A percentile compares a stretch with the other conserved stretches of the same genome.
phyloP scores from a whole-genome alignment of 805 yeast genomes.

The Millerago galiae region DNA sequence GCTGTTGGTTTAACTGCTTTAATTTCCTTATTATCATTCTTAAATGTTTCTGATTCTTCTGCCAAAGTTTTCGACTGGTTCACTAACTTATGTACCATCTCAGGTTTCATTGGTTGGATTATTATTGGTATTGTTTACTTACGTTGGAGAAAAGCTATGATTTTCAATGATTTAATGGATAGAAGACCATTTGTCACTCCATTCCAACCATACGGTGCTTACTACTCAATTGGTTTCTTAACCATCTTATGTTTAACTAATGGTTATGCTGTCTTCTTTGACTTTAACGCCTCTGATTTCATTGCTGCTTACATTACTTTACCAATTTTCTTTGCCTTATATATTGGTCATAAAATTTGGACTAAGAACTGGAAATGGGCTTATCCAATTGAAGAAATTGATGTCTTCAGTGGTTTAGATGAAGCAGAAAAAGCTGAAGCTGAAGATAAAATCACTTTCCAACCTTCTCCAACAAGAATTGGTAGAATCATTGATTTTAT shows the following conservation, averaged over 20 bases:
- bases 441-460: conserved; percentile 10
- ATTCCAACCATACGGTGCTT: conserved; percentile 53
- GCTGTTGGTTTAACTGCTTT: conserved; percentile 30
- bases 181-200: conserved; percentile 53
- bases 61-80: conserved; percentile 60
- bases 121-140: conserved; percentile 62
- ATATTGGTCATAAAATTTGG: conserved; percentile 51
- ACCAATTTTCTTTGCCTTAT: conserved; percentile 47
- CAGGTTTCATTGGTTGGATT: conserved; percentile 73
- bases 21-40: conserved; percentile 59
- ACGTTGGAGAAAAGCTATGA: conserved; percentile 61
- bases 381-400: conserved; percentile 51
- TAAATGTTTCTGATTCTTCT: conserved; percentile 56
- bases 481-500: conserved; percentile 19
- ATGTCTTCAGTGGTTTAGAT: conserved; percentile 53
- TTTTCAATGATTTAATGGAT: conserved; percentile 43
- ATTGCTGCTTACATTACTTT: conserved; percentile 68
- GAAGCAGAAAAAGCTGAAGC: conserved; percentile 41
- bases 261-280: conserved; percentile 61
- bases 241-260: conserved; percentile 53
- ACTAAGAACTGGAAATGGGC: conserved; percentile 39
- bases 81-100: conserved; percentile 70
- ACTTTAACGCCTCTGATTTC: conserved; percentile 43
- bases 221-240: conserved; percentile 44
- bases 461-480: conserved; percentile 8